Evolutionary conservation across 768 basidiomycete genomes (phyloP), one percentile per base, ranked within the genome.

Genomic region (Coprinellus aureogranulatus): DNA sequence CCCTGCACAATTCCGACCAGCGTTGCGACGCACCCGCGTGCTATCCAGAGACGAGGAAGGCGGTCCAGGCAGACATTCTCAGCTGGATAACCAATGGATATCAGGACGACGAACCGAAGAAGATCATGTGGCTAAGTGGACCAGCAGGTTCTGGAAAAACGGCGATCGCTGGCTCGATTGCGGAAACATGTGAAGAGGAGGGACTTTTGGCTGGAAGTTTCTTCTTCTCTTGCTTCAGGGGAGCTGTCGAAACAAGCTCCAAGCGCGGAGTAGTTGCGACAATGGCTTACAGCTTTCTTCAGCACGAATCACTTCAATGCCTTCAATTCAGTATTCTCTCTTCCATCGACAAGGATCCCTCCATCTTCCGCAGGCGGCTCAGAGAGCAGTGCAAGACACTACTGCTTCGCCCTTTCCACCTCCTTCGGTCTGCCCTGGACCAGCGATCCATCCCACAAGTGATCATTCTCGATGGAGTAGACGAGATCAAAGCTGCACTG

Each of bases 101-200:
- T 1, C 4, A 3, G 4, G 16, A 6, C 14, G 53, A 20, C 4
- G 26, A 25, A 18, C 25, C 20, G 44, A 46, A 6, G 4, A 18
- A 31, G 22, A 12, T 40, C 20, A 2, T 54, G 16, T 58, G 60
- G 60, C 18, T 61, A 3, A 42, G 25, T 3, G 60, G 59, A 4
- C 54, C 54, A 37, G 54, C 59, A 1, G 59, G 60, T 14, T 27
- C 55, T 2, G 60, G 60, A 2, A 61, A 58, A 31, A 57, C 60
- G 2, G 56, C 56, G n/a, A 57, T 61, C 14, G 45, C 31, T 20
- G 51, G 53, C 16, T 47, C 34, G 10, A 28, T 61, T n/a, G 41
- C 56, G 6, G 53, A 57, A 16, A 23, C n/a, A 11, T 54, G 41
- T 44, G n/a, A 48, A 14, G 44, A 20, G 30, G 31, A 39, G 14